Conservation (phyloP, 306 rosid genomes). For the Purshia tridentata region DNA sequence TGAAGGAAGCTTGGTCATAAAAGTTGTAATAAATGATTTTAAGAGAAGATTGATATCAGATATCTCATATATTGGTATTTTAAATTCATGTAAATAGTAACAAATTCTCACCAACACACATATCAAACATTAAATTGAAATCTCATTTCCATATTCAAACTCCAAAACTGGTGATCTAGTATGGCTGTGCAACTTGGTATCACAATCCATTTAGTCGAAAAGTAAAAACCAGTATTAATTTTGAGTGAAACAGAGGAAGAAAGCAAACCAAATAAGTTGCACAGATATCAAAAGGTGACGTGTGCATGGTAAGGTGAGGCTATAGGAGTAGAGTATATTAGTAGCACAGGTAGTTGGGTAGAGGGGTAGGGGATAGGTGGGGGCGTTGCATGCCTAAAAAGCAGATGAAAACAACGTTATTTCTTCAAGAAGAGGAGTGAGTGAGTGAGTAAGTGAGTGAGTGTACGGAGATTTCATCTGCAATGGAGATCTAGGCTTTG, state of each 20-base stretch:
- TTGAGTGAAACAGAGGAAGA: not conserved
- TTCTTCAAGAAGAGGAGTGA: not conserved
- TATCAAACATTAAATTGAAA: too few species aligned
- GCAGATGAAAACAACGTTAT: not conserved
- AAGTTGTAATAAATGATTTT: too few species aligned
- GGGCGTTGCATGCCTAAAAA: constrained; percentile 25
- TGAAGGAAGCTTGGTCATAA: too few species aligned
- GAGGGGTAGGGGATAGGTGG: constrained; percentile 3
- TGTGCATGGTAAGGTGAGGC: not conserved
- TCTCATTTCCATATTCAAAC: too few species aligned
- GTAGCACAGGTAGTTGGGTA: not conserved
- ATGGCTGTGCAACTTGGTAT: not conserved
- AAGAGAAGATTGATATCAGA: too few species aligned
- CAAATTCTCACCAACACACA: too few species aligned
- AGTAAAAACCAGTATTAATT: not conserved
- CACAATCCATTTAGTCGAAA: not conserved
- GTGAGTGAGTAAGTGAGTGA: constrained; percentile 3
- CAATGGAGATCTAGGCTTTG: constrained; percentile 8
- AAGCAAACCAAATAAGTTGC: not conserved
- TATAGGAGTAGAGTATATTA: too few species aligned
- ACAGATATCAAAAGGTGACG: not conserved
- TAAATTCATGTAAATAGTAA: too few species aligned
- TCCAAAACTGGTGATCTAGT: too few species aligned
- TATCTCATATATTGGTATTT: too few species aligned
- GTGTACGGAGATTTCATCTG: constrained; percentile 15